phyloP scores from a whole-genome alignment of 106 monocot genomes.

The Allium sativum region DNA sequence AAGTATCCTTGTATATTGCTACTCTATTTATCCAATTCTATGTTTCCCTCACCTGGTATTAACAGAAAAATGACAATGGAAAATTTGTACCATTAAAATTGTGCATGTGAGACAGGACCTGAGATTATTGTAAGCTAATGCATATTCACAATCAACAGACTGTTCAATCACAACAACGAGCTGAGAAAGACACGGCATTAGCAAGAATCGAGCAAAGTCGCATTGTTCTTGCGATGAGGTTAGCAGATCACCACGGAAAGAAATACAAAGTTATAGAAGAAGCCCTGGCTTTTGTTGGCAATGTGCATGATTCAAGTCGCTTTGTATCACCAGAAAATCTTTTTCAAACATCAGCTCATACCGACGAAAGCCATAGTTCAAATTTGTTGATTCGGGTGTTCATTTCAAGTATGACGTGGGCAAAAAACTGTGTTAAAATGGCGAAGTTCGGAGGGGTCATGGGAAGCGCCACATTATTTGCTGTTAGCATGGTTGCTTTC shows the following conservation, averaged over 20 bases:
- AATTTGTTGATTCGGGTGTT: slow-evolving; percentile 36
- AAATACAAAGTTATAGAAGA: slow-evolving; percentile 91
- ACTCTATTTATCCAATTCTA: no score
- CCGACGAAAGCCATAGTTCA: slow-evolving; percentile 12
- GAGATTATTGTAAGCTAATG: not conserved
- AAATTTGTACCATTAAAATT: not conserved
- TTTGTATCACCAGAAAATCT: slow-evolving; percentile 41
- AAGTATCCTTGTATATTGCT: no score
- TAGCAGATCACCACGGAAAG: slow-evolving; percentile 76
- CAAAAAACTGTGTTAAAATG: slow-evolving; percentile 38
- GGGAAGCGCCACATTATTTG: slow-evolving; percentile 75
- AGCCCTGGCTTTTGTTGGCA: slow-evolving; percentile 70
- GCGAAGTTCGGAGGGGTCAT: slow-evolving; percentile 31
- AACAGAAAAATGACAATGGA: no score
- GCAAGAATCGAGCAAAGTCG: slow-evolving; percentile 82
- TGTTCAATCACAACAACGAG: slow-evolving; percentile 76
- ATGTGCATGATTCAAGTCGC: slow-evolving; percentile 26
- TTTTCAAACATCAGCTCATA: slow-evolving; percentile 14
- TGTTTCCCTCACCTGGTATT: no score
- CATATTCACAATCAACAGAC: slow-evolving; percentile 34
- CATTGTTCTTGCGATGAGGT: slow-evolving; percentile 69
- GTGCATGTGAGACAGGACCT: not conserved
- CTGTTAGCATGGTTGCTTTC: slow-evolving; percentile 75
- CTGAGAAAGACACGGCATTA: slow-evolving; percentile 77
- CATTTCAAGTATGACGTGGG: slow-evolving; percentile 38